These are phyloP conservation scores for Saturnispora sanitii DNA, from an alignment of 805 yeast genomes.

Conservation along the genomic window DNA sequence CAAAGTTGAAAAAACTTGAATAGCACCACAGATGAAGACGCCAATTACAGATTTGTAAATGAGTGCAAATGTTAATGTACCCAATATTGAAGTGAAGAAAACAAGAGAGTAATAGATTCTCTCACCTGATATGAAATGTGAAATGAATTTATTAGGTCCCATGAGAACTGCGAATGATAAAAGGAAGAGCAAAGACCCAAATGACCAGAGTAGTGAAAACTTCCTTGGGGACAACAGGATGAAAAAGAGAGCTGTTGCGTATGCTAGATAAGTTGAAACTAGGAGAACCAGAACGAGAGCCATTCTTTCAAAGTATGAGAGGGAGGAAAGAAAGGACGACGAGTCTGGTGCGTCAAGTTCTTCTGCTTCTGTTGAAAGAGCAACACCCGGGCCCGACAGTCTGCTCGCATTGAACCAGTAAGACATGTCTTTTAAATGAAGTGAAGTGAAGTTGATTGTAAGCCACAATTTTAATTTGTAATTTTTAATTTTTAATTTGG, in stretches of 20 bases:
- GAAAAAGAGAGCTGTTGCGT: constrained; percentile 59
- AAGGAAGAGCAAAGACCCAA: constrained; percentile 76
- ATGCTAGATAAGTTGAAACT: constrained; percentile 61
- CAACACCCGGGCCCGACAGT: not conserved
- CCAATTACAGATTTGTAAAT: constrained; percentile 53
- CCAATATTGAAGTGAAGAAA: constrained; percentile 51
- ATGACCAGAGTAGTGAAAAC: constrained; percentile 76
- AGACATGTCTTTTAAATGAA: too few relatives aligned
- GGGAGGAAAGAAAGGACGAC: constrained; percentile 1
- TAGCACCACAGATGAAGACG: constrained; percentile 57
- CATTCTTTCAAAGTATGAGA: constrained; percentile 67
- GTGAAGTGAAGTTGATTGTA: not conserved
- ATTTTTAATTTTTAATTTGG: not conserved
- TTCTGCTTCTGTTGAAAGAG: not conserved
- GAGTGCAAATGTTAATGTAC: constrained; percentile 64
- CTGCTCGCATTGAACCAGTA: too few relatives aligned
- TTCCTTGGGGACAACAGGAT: constrained; percentile 76
- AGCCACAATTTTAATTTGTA: not conserved
- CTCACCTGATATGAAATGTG: constrained; percentile 58
- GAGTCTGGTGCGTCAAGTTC: not conserved
- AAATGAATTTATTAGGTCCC: constrained; percentile 68
- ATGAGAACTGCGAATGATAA: constrained; percentile 76
- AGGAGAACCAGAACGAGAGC: constrained; percentile 68
- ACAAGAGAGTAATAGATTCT: constrained; percentile 65
- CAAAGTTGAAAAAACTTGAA: constrained; percentile 69